Evolutionary conservation across 2,329 filamentous ascomycete species (phyloP).

Genomic region (Onygena corvina): DNA sequence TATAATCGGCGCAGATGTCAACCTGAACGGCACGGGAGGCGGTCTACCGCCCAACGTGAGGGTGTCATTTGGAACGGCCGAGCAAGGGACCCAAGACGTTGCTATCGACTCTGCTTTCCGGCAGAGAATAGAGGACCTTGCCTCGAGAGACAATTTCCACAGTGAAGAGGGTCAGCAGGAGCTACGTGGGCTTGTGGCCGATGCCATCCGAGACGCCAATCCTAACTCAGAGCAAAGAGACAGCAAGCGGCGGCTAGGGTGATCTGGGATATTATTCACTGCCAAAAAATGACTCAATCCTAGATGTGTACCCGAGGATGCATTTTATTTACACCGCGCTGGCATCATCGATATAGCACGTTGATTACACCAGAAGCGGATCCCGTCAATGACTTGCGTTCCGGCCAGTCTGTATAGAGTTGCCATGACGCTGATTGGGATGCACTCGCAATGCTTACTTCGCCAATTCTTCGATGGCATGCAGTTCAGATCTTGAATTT

Average conservation of each 20-base stretch:
- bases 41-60: constrained; percentile 60
- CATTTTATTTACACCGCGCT: too few species aligned
- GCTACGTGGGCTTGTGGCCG: constrained; percentile 64
- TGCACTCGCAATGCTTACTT: too few species aligned
- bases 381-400: too few species aligned
- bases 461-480: too few species aligned
- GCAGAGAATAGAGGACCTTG: constrained; percentile 77
- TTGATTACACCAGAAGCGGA: too few species aligned
- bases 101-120: constrained; percentile 72
- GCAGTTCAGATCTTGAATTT: too few species aligned
- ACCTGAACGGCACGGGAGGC: constrained; percentile 27
- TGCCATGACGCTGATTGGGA: too few species aligned
- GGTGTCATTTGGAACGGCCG: constrained; percentile 62
- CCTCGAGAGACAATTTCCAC: constrained; percentile 70
- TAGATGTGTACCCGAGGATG: too few species aligned
- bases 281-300: too few species aligned
- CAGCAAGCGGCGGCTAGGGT: neutral
- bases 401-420: too few species aligned
- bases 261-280: too few species aligned
- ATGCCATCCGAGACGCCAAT: constrained; percentile 58
- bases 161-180: constrained; percentile 67
- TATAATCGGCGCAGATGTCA: constrained; percentile 21
- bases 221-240: neutral
- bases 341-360: too few species aligned
- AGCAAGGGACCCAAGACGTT: constrained; percentile 42